phyloP scores from a whole-genome alignment of 73 alveolate species.

The Paramecium sonneborni region DNA sequence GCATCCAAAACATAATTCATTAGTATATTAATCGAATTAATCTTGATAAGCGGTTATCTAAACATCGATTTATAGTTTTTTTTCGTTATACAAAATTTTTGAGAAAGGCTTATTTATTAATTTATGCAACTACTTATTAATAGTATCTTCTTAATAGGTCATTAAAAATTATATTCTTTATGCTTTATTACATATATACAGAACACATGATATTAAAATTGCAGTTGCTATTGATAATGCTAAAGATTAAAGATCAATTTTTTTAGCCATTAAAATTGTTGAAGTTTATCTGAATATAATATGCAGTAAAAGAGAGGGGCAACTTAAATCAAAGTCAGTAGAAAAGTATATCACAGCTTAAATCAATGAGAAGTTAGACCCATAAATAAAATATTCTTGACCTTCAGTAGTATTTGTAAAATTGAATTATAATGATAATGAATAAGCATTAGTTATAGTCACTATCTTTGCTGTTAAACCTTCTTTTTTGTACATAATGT shows the following conservation, averaged over 20 bases:
- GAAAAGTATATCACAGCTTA: background rate
- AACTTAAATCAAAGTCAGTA: background rate
- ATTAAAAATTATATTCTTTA: background rate
- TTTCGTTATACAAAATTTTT: background rate
- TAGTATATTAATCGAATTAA: background rate
- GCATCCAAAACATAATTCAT: background rate
- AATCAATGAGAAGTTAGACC: background rate
- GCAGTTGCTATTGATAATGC: background rate
- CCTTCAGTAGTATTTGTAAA: background rate
- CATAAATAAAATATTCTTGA: background rate
- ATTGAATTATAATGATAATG: background rate
- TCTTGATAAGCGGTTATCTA: background rate
- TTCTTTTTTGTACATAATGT: background rate
- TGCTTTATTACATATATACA: background rate
- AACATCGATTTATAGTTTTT: background rate
- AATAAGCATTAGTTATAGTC: background rate
- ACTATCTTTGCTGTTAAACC: background rate
- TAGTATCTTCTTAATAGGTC: background rate
- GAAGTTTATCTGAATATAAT: background rate
- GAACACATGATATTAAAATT: background rate
- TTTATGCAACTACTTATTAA: background rate
- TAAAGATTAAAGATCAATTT: background rate
- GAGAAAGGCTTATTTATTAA: background rate
- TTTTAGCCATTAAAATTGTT: background rate
- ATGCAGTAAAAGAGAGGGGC: background rate